Evolutionary conservation across 106 monocot species (phyloP), one percentile per base, ranked within the genome.

Genomic region (Narthecium ossifragum): DNA sequence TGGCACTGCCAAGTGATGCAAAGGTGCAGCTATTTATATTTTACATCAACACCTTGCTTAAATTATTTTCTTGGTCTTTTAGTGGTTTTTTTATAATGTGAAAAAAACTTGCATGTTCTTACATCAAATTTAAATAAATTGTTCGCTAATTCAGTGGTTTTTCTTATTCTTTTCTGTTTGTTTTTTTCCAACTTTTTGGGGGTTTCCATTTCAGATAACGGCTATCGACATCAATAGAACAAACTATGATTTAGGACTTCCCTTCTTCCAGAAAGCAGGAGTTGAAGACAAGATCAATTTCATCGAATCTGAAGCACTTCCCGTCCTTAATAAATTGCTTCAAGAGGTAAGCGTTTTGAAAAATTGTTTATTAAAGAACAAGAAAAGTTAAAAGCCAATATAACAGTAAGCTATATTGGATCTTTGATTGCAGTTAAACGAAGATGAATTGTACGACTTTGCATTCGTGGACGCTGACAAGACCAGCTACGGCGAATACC

Each of bases 401-500:
- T n/a, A n/a, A n/a, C n/a, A n/a, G n/a, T n/a, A n/a, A n/a, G n/a
- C n/a, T n/a, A n/a, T n/a, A n/a, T n/a, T n/a, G n/a, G n/a, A 47
- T n/a, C 38, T 2, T 8, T 17, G 5, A 49, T 20, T 49, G 21
- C 20, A 60, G 73, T 14, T 34, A 31, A 62, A 59, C 10, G 53
- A 74, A n/a, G 53, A 65, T 6, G 76, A 52, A 3, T 8, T 30
- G 0, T 85, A 59, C 29, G 85, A 85, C 31, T 85, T 85, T 26
- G 80, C 75, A 17, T 73, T 85, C 11, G 69, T 85, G 5, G 85
- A 85, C 47, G 84, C 84, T 0, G 79, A 84, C 59, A 85, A 85
- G 49, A 14, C 6, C 0, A 74, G 50, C 54, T 85, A 77, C 26
- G 37, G 32, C 0, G 38, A 77, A 13, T 81, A 85, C 63, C 85